Base-by-base conservation (phyloP, 2,329 filamentous ascomycete species). In the Exophiala bonariae region DNA sequence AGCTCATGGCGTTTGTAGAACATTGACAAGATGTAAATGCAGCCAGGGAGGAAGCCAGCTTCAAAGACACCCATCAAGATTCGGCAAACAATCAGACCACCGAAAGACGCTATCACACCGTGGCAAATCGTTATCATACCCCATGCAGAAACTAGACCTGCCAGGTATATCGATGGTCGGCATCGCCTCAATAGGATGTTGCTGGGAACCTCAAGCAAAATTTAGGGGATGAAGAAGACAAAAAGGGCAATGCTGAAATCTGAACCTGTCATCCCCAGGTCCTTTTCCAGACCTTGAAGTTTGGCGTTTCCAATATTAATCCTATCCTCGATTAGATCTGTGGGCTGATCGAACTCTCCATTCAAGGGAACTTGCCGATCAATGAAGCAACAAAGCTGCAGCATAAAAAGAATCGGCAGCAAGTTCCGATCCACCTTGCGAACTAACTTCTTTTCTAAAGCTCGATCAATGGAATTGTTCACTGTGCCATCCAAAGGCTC, bases 301-400 rank as follows among this genome's bases (percentile, higher is more conserved):
- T 71, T 63, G 3, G 72, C 73, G 58, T 75, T 75, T 18, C 70
- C 72, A 41, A 75, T 74, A 52, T 71, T 71, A 53, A 69, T 66
- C 16, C 13, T 41, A 6, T 11, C 6, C 23, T 6, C 6, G 6
- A 11, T 26, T 11, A 26, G 23, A n/a, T n/a, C n/a, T n/a, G n/a
- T n/a, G n/a, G n/a, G n/a, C n/a, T n/a, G 6, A 26, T 6, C 6
- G 11, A 26, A 6, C 23, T 26, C 23, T 26, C 6, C 23, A 26
- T 6, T 6, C 23, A 26, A 11, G 6, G 23, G 23, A 26, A 26
- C 23, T 6, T 26, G 11, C 23, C 23, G 23, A 11, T 26, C 23
- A 26, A 26, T 26, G 23, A 26, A 26, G 11, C 6, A 6, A 11
- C 23, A 26, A 11, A 26, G 23, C 6, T 26, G 11, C 6, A 26